These are phyloP conservation scores for Saccharomycopsis oosterbeekiorum DNA, from an alignment of 805 yeast genomes.

Conservation along the genomic window DNA sequence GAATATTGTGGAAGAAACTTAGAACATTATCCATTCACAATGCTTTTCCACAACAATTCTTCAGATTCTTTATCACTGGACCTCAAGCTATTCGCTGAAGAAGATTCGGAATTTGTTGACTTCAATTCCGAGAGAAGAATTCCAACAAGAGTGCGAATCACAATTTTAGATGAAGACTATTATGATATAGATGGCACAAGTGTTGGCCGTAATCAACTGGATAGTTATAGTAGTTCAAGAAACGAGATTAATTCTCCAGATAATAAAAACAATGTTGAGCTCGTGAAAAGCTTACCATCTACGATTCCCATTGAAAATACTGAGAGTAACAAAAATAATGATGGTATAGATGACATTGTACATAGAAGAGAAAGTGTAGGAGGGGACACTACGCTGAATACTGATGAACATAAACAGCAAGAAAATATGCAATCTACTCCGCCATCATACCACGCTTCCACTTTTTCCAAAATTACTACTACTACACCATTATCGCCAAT, in stretches of 20 bases:
- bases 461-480: background rate
- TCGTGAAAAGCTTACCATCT: too few species aligned
- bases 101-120: background rate
- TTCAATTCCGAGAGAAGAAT: background rate
- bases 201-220: too few species aligned
- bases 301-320: too few species aligned
- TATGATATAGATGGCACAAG: background rate
- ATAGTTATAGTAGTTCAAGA: too few species aligned
- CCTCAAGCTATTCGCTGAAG: background rate
- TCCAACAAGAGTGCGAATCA: background rate
- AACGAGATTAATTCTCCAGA: background rate
- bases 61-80: conserved; percentile 1
- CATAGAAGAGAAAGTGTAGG: background rate
- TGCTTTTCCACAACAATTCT: background rate
- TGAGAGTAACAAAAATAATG: too few species aligned
- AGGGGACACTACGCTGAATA: background rate
- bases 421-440: background rate
- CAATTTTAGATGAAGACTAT: background rate
- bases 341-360: background rate
- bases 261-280: too few species aligned
- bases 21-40: background rate
- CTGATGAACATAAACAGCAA: background rate
- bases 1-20: too few species aligned
- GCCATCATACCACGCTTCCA: background rate
- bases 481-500: background rate